Conservation (phyloP, 306 rosid genomes). For the Acmispon strigosus region DNA sequence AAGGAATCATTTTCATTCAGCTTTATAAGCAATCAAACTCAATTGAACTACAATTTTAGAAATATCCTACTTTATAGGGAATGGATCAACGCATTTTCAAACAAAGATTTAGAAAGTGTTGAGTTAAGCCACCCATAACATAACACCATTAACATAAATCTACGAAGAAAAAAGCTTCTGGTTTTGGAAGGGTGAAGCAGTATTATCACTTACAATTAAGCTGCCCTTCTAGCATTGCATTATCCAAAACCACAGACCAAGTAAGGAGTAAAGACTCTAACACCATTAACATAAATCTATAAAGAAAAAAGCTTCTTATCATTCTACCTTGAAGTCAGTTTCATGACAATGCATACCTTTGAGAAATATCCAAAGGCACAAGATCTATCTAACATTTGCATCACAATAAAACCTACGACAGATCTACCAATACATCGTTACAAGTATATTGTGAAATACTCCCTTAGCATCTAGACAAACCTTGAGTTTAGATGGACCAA, state of each 20-base stretch:
- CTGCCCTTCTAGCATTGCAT: background rate
- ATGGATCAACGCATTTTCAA: background rate
- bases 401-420: background rate
- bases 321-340: background rate
- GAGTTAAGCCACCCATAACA: no score
- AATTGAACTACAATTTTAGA: background rate
- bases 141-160: background rate
- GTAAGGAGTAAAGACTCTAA: background rate
- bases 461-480: constrained; percentile 33
- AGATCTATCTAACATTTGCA: background rate
- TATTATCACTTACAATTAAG: background rate
- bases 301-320: background rate
- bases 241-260: background rate
- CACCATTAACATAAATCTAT: background rate
- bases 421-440: background rate
- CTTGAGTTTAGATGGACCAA: constrained; percentile 57
- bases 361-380: background rate
- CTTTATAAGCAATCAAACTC: background rate
- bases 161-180: background rate
- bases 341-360: background rate
- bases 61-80: background rate
- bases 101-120: background rate
- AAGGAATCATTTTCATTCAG: background rate
- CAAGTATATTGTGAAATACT: background rate
- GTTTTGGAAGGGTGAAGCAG: no score